These are phyloP conservation scores for Microthlaspi erraticum DNA, from an alignment of 345 rosid species.

Conservation along the genomic window DNA sequence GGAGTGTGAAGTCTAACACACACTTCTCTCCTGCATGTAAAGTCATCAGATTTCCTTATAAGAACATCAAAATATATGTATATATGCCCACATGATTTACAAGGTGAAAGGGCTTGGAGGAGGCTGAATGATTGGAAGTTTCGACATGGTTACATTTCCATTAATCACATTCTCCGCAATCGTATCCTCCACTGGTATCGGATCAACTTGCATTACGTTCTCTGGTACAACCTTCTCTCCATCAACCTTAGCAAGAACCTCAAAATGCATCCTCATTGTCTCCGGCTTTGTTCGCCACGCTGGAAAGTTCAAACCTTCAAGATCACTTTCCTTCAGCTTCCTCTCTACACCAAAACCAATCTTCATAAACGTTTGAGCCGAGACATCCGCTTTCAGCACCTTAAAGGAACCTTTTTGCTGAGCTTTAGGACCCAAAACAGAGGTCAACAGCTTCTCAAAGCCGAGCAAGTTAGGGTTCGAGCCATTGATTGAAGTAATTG, in stretches of 20 bases:
- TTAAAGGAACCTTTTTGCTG: constrained; percentile 69
- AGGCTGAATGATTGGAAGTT: constrained; percentile 57
- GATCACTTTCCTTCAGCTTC: constrained; percentile 67
- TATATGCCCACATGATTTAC: constrained; percentile 42
- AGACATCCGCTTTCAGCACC: constrained; percentile 75
- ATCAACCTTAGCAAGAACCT: constrained; percentile 88
- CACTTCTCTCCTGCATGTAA: constrained; percentile 19
- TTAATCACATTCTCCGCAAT: constrained; percentile 55
- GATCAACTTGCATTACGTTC: constrained; percentile 69
- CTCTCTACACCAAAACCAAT: constrained; percentile 85
- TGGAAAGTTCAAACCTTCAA: constrained; percentile 51
- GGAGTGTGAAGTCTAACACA: constrained; percentile 16
- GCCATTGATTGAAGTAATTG: constrained; percentile 79
- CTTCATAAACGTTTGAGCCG: constrained; percentile 88
- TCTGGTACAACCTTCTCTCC: constrained; percentile 76
- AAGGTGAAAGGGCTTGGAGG: constrained; percentile 69
- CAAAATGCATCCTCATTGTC: constrained; percentile 72
- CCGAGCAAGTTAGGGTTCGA: constrained; percentile 74
- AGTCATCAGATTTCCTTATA: constrained; percentile 1
- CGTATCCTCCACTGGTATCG: constrained; percentile 66
- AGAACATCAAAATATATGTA: not conserved
- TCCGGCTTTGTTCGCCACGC: constrained; percentile 90
- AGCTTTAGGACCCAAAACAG: constrained; percentile 84
- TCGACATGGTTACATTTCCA: constrained; percentile 66
- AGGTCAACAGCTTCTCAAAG: constrained; percentile 69